Evolutionary conservation across 2,329 filamentous ascomycete species (phyloP).

Genomic region (Ophiostoma ulmi): DNA sequence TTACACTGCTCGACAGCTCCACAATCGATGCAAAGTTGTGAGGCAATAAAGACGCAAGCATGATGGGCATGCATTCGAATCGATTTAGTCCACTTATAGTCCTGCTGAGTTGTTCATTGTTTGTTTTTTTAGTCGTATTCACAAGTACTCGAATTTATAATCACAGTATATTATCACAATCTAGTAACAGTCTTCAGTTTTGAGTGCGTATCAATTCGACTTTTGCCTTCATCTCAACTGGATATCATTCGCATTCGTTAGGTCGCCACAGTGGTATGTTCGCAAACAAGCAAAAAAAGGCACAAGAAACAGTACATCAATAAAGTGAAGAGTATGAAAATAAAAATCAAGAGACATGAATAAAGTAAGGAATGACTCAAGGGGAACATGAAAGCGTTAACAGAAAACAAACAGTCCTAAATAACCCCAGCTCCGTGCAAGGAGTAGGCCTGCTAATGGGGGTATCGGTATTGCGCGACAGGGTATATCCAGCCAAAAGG

Average conservation of each 20-base stretch:
- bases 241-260: constrained; percentile 28
- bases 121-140: neutral
- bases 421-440: constrained; percentile 21
- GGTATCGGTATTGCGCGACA: constrained; percentile 48
- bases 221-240: constrained; percentile 13
- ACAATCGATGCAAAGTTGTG: constrained; percentile 6
- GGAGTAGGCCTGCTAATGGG: neutral
- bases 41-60: neutral
- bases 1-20: constrained; percentile 31
- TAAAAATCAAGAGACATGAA: constrained; percentile 13
- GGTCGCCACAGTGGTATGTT: constrained; percentile 18
- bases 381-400: constrained; percentile 10
- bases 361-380: neutral
- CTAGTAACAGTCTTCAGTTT: neutral
- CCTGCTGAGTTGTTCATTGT: neutral
- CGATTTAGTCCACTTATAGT: neutral
- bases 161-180: neutral
- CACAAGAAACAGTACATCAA: neutral
- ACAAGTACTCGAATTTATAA: neutral
- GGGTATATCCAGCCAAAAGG: constrained; percentile 58
- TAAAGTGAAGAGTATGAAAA: neutral
- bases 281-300: neutral
- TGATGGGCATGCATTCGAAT: neutral
- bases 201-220: neutral
- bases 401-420: constrained; percentile 20